Percentiles rank a stretch among this genome's conserved stretches.
Evolutionary conservation across 495 filamentous ascomycete genomes (phyloP).

Genomic region (Aspergillus olivimuriae): DNA sequence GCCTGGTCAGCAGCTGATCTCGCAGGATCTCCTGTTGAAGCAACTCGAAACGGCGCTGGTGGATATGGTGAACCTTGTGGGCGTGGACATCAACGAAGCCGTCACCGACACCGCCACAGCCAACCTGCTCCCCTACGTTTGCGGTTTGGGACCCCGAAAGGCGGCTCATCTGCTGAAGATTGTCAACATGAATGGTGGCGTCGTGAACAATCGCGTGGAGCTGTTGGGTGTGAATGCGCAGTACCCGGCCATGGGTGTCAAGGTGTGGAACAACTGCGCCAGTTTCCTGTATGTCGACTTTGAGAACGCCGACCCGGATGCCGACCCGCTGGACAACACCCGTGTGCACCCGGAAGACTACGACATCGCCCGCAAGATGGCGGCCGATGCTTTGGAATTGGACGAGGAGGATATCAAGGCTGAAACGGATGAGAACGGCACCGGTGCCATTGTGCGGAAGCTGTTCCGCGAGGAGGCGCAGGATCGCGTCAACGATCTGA

Average conservation of each 20-base stretch:
- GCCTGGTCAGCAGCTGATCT: conserved; percentile 78
- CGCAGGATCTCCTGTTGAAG: conserved; percentile 76
- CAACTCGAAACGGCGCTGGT: conserved; percentile 90
- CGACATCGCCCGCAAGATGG: conserved; percentile 94
- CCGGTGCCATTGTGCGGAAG: conserved; percentile 84
- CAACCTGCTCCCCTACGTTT: conserved; percentile 84
- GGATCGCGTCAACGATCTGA: conserved; percentile 92
- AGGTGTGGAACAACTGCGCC: conserved; percentile 92
- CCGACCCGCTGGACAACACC: conserved; percentile 93
- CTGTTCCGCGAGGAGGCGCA: conserved; percentile 85
- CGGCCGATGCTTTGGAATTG: conserved; percentile 89
- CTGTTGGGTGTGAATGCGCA: conserved; percentile 80
- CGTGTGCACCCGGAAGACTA: conserved; percentile 97
- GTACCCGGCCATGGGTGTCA: conserved; percentile 76
- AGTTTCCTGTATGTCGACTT: conserved; percentile 90
- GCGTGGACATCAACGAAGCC: conserved; percentile 91
- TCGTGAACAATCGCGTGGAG: conserved; percentile 73
- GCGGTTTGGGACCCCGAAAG: conserved; percentile 89
- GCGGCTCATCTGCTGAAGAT: conserved; percentile 81
- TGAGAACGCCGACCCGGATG: conserved; percentile 64
- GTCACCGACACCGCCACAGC: conserved; percentile 70
- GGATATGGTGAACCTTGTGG: conserved; percentile 95
- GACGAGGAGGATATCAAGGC: conserved; percentile 98
- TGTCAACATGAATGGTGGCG: conserved; percentile 80
- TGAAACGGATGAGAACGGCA: conserved; percentile 80